Base-by-base conservation (phyloP, 768 basidiomycete species). In the Kwoniella dejecticola region DNA sequence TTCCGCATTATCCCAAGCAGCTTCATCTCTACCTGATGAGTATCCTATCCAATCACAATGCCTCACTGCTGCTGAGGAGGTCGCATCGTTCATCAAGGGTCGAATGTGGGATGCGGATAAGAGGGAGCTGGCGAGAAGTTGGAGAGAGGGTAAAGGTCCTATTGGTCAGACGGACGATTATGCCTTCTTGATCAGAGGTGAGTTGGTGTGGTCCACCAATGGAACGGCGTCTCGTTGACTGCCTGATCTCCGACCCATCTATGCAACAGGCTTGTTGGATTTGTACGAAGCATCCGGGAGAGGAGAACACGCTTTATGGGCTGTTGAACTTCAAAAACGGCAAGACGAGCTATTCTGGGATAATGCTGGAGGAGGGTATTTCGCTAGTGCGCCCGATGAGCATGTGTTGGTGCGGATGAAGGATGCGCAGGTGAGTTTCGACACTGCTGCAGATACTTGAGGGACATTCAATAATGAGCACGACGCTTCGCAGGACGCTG, bases 311-410 rank as follows among this genome's bases (percentile, higher is more conserved):
- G 58, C 76, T 6, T 12, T 68, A 2, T 79, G 77, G 68, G 81
- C 81, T 3, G 70, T 79, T 15, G 67, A 72, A 3, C 67, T 82
- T 29, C 81, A 82, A 60, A 69, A 70, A 40, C 77, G 75, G 55
- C 80, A 81, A 53, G 80, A 82, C 49, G 77, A 79, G 62, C 64
- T 81, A 4, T 82, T 82, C 66, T 80, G 76, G 65, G 81, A 82
- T 60, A 38, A 69, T 5, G 64, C 75, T n/a, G 70, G 63, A n/a
- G 79, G 80, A n/a, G 81, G 81, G 7, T 82, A 81, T 66, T 82
- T 77, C 55, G 77, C 79, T 2, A 78, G 76, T 56, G 79, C 79
- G 1, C 78, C 76, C 1, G 80, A 81, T 58, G 66, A 63, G 41
- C 73, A 77, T 48, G 80, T 81, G 41, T 66, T 82, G 29, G 70